phyloP scores from a whole-genome alignment of 805 yeast genomes.

The Hanseniaspora guilliermondii region DNA sequence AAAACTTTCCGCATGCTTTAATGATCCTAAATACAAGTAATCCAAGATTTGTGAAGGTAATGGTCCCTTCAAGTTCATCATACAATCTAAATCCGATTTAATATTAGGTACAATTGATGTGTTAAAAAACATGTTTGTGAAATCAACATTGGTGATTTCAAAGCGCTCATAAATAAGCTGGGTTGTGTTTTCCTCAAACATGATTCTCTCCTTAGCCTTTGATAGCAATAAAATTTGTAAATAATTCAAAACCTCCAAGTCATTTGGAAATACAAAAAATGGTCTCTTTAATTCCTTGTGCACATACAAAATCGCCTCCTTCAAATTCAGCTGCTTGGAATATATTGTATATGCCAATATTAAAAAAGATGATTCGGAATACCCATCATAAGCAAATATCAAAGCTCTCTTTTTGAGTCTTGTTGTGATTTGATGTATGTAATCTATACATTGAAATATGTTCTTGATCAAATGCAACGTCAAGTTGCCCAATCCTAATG shows the following conservation, averaged over 20 bases:
- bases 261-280: constrained; percentile 70
- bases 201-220: constrained; percentile 24
- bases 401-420: constrained; percentile 34
- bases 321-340: constrained; percentile 44
- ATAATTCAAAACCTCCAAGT: constrained; percentile 51
- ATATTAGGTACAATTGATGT: constrained; percentile 18
- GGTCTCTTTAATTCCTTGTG: constrained; percentile 62
- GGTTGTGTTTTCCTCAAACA: constrained; percentile 21
- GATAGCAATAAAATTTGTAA: constrained; percentile 49
- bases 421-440: constrained; percentile 33
- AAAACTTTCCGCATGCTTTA: constrained; percentile 66
- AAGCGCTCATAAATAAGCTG: background rate
- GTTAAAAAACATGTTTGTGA: constrained; percentile 27
- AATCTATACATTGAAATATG: constrained; percentile 42
- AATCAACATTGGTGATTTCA: constrained; percentile 15
- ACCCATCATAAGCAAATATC: constrained; percentile 78
- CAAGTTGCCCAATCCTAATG: constrained; percentile 63
- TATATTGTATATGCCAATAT: constrained; percentile 61
- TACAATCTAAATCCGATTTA: constrained; percentile 9
- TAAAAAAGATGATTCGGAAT: constrained; percentile 77
- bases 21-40: constrained; percentile 73
- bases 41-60: constrained; percentile 76
- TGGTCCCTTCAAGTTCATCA: constrained; percentile 41
- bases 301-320: constrained; percentile 52
- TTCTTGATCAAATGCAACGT: constrained; percentile 54